Conservation (phyloP, 108 stramenopile genomes). For the Fistulifera pelliculosa region DNA sequence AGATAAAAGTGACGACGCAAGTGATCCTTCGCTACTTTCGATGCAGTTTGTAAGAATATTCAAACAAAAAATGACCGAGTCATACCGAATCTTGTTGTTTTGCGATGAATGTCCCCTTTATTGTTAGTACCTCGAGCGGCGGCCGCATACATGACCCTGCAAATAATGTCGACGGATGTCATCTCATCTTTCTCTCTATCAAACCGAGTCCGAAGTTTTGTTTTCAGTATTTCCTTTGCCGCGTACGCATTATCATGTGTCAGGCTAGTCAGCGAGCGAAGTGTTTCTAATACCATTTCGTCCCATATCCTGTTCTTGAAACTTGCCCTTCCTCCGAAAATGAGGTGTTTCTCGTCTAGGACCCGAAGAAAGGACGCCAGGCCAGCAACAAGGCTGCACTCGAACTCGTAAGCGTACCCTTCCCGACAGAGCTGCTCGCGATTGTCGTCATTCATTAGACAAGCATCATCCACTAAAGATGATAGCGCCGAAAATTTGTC, state of each 20-base stretch:
- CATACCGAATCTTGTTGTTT: slow-evolving; percentile 35
- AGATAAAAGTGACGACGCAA: background rate
- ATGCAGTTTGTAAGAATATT: slow-evolving; percentile 71
- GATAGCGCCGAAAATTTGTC: slow-evolving; percentile 38
- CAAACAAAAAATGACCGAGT: slow-evolving; percentile 55
- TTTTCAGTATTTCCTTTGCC: slow-evolving; percentile 35
- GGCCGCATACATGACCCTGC: background rate
- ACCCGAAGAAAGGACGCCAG: background rate
- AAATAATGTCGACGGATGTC: background rate
- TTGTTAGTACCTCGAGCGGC: background rate
- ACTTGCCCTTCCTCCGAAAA: background rate
- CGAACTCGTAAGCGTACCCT: background rate
- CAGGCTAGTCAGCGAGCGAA: slow-evolving; percentile 67
- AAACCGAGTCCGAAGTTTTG: background rate
- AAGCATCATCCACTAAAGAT: slow-evolving; percentile 58
- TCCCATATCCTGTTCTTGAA: slow-evolving; percentile 3
- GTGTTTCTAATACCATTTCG: slow-evolving; percentile 24
- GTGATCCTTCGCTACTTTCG: slow-evolving; percentile 23
- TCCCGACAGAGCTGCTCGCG: slow-evolving; percentile 29
- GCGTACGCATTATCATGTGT: slow-evolving; percentile 67
- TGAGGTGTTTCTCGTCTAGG: background rate
- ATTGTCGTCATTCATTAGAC: slow-evolving; percentile 44
- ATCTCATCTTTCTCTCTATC: background rate
- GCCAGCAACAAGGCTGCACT: background rate
- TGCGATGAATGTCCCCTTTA: background rate